Evolutionary conservation across 2,329 filamentous ascomycete species (phyloP).

Genomic region (Sclerotinia spermophila): DNA sequence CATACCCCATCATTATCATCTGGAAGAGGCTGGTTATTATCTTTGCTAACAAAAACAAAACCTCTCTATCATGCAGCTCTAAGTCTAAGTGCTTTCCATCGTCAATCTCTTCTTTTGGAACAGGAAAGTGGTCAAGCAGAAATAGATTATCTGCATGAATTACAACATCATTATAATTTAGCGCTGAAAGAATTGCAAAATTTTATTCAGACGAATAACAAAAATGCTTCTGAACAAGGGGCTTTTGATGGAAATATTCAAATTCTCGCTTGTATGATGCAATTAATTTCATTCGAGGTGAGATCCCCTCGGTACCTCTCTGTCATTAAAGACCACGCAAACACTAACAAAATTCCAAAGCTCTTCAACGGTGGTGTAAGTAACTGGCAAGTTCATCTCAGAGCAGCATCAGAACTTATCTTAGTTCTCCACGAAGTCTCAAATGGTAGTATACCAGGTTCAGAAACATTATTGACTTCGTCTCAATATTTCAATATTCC

Average conservation of each 20-base stretch:
- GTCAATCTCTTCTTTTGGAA: slow-evolving; percentile 37
- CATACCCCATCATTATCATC: slow-evolving; percentile 54
- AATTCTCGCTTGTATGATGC: slow-evolving; percentile 19
- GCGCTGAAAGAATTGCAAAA: slow-evolving; percentile 5
- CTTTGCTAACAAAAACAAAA: slow-evolving; percentile 53
- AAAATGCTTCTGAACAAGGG: neutral
- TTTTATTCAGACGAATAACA: slow-evolving; percentile 2
- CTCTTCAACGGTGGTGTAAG: slow-evolving; percentile 42
- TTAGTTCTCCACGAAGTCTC: slow-evolving; percentile 20
- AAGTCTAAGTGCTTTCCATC: slow-evolving; percentile 54
- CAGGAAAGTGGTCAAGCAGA: slow-evolving; percentile 11
- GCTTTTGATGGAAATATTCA: slow-evolving; percentile 12
- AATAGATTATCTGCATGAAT: slow-evolving; percentile 17
- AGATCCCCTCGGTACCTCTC: neutral
- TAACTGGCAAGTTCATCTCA: slow-evolving; percentile 50
- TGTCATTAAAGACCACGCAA: neutral
- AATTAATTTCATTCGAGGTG: slow-evolving; percentile 19
- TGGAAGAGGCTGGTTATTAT: slow-evolving; percentile 59
- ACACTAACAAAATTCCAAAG: slow-evolving; percentile 10
- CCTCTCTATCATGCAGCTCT: slow-evolving; percentile 54
- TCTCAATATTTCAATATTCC: slow-evolving; percentile 3
- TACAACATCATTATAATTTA: slow-evolving; percentile 17
- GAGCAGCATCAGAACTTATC: slow-evolving; percentile 50
- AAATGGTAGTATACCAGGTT: slow-evolving; percentile 10
- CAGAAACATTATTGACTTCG: slow-evolving; percentile 7